Evolutionary conservation across 805 yeast genomes (phyloP).

Genomic region (Metschnikowia picachoensis): DNA sequence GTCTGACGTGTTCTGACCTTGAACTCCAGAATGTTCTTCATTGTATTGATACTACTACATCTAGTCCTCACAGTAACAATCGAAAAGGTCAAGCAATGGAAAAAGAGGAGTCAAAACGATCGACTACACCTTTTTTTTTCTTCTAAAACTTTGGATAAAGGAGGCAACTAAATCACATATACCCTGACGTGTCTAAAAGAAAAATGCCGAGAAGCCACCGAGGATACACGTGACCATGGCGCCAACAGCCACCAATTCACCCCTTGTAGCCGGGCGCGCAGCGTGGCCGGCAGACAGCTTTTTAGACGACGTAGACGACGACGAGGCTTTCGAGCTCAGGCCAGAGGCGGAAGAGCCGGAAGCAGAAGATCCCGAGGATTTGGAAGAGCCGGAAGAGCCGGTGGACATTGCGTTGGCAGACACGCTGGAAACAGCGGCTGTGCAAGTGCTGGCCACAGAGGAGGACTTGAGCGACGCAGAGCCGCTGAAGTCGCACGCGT

Average conservation of each 20-base stretch:
- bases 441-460: constrained; percentile 29
- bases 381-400: constrained; percentile 19
- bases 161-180: too few species aligned
- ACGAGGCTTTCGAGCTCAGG: constrained; percentile 20
- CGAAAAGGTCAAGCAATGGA: too few species aligned
- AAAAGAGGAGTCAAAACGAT: too few species aligned
- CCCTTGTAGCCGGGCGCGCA: constrained; percentile 25
- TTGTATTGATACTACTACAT: too few species aligned
- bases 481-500: constrained; percentile 30
- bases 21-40: too few species aligned
- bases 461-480: constrained; percentile 48
- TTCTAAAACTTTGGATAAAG: too few species aligned
- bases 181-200: constrained; percentile 17
- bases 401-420: constrained; percentile 16
- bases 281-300: constrained; percentile 19
- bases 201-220: constrained; percentile 42
- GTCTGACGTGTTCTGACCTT: too few species aligned
- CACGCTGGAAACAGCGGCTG: constrained; percentile 20
- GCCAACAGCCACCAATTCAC: constrained; percentile 32
- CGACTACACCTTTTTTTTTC: too few species aligned
- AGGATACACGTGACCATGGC: constrained; percentile 35
- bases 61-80: too few species aligned
- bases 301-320: constrained; percentile 20
- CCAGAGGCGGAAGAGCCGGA: constrained; percentile 22
- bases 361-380: constrained; percentile 18